A percentile compares a stretch with the other conserved stretches of the same genome.
These are phyloP conservation scores for Cylindrotheca fusiformis DNA, from an alignment of 108 stramenopile species.

Conservation along the genomic window DNA sequence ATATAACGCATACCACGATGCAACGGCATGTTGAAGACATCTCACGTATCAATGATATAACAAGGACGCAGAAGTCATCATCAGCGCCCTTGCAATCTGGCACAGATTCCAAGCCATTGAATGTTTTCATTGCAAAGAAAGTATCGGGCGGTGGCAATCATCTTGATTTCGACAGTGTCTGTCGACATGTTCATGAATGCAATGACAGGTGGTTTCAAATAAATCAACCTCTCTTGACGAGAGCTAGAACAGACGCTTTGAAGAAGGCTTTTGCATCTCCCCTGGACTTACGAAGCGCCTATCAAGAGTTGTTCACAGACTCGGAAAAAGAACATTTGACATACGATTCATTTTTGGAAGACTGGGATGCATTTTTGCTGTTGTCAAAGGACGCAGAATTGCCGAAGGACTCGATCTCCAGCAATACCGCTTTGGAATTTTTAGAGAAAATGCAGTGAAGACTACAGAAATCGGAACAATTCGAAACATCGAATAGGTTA, in stretches of 20 bases:
- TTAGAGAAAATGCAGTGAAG: conserved; percentile 13
- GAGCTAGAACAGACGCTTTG: conserved; percentile 40
- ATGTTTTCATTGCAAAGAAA: conserved; percentile 28
- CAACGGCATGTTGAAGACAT: conserved; percentile 60
- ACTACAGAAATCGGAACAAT: too few species aligned
- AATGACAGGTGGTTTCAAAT: conserved; percentile 70
- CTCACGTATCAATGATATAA: background rate
- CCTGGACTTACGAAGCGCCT: conserved; percentile 43
- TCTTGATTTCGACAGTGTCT: conserved; percentile 43
- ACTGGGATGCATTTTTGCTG: conserved; percentile 63
- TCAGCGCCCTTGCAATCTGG: background rate
- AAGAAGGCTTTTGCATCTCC: conserved; percentile 2
- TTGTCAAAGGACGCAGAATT: background rate
- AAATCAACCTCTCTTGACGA: conserved; percentile 68
- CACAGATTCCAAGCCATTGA: conserved; percentile 15
- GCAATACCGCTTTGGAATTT: conserved; percentile 8
- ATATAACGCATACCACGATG: conserved; percentile 49
- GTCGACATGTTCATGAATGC: conserved; percentile 49
- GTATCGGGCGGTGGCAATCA: background rate
- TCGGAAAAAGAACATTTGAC: conserved; percentile 73
- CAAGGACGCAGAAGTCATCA: background rate
- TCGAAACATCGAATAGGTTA: too few species aligned
- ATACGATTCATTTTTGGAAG: conserved; percentile 76
- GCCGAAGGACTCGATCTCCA: background rate
- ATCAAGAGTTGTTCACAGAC: conserved; percentile 63